Evolutionary conservation across 805 yeast species (phyloP), one percentile per base, ranked within the genome.

Genomic region (Blastobotrys mokoenaii): DNA sequence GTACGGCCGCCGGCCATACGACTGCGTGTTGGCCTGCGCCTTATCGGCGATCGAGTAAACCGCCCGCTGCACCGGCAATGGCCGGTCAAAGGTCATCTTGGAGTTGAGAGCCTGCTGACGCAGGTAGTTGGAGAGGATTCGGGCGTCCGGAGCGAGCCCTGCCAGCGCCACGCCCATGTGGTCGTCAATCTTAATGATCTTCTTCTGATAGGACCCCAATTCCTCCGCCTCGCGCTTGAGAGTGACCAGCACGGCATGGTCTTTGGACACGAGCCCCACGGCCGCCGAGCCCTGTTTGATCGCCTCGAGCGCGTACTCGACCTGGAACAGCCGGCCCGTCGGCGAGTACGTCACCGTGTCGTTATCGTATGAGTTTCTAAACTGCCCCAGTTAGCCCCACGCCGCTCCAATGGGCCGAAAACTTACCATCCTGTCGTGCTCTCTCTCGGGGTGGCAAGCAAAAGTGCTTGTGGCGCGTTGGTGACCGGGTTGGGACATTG

Each of bases 201-300:
- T 93, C 73, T 85, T 86, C 63, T 93, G 99, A 66, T 89, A 93
- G 35, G 97, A 87, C 20, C 98, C 97, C 52, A 93, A 73, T 63
- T 93, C 97, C 65, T 93, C 99, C 4, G 97, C 96, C 63, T 88
- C 90, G 65, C 99, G 78, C 70, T 93, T 93, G 57, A 93, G 70
- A 11, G 96, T 97, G 38, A 86, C 97, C 57, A 93, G 70, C 6
- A 90, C 97, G 20, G 88, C 96, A 63, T 88, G 84, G 43, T 77
- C 80, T 55, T 82, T 78, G 35, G 96, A 87, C 36, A 86, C 82
- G 46, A 93, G 71, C 7, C 98, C 99, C 31, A 89, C 96, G 2
- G 97, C 90, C 2, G 97, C 97, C 52, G 94, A 82, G 33, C 98
- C 98, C 70, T 90, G 97, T 64, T 93, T 93, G 65, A 93, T 93